Percentiles rank a stretch among this genome's conserved stretches.
phyloP scores from a whole-genome alignment of 2,329 filamentous ascomycete species.

The Xylaria sp. region DNA sequence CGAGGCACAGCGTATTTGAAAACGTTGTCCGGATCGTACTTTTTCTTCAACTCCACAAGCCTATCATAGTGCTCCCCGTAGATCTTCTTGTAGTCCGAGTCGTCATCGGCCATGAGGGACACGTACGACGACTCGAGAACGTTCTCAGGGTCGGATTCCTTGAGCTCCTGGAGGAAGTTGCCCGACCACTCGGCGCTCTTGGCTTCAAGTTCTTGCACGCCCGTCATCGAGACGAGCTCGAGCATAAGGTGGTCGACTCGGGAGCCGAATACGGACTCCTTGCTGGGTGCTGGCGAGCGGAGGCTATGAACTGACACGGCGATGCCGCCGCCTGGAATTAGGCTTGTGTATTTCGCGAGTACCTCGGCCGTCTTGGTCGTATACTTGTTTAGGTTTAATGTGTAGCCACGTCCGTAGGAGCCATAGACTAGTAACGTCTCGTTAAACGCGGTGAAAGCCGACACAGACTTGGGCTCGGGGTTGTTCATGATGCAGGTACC shows the following conservation, averaged over 20 bases:
- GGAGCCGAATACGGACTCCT: constrained; percentile 40
- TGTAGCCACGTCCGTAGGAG: constrained; percentile 31
- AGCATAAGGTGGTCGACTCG: constrained; percentile 44
- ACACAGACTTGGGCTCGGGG: constrained; percentile 21
- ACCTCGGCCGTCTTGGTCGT: constrained; percentile 36
- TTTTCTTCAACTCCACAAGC: constrained; percentile 39
- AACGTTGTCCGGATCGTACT: constrained; percentile 45
- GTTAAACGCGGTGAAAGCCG: constrained; percentile 23
- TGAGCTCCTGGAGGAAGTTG: constrained; percentile 26
- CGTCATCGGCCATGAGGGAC: constrained; percentile 37
- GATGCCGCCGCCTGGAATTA: constrained; percentile 34
- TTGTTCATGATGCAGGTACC: constrained; percentile 27
- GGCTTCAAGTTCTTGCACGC: constrained; percentile 31
- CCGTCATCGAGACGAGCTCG: constrained; percentile 42
- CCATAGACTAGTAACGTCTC: constrained; percentile 33
- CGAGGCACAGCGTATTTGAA: constrained; percentile 39
- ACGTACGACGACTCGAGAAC: constrained; percentile 42
- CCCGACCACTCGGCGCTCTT: constrained; percentile 36
- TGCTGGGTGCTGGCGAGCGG: constrained; percentile 29
- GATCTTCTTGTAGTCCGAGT: constrained; percentile 37
- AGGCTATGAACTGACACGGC: constrained; percentile 42
- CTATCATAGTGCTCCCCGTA: constrained; percentile 39
- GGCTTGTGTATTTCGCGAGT: constrained; percentile 34
- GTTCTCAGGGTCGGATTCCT: constrained; percentile 31
- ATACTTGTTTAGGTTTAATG: constrained; percentile 33